Base-by-base conservation (phyloP, 768 basidiomycete species). In the Leccinum incarnatum region DNA sequence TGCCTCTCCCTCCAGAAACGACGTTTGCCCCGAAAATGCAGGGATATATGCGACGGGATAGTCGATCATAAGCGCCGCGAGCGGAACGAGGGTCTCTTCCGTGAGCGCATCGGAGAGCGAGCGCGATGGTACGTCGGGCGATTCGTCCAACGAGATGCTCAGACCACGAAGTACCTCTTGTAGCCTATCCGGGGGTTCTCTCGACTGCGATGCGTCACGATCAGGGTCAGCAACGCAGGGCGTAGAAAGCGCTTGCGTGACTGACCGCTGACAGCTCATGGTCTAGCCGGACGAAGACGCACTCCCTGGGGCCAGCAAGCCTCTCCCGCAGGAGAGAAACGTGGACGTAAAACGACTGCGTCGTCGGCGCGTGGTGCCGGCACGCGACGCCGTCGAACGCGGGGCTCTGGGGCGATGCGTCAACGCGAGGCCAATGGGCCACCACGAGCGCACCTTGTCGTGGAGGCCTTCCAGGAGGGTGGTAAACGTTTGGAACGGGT, bases 1-100 rank as follows among this genome's bases (percentile, higher is more conserved):
- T 6, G 76, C 64, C 3, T 77, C 74, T 19, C 78, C 67, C 49
- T 72, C 71, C n/a, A 88, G 76, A 64, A 80, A 83, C 17, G 68
- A 57, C 3, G 68, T 67, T 54, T 74, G 70, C 0, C 62, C 61
- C 5, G 67, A 50, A 30, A 77, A 78, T 30, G 79, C 66, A 52
- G 85, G 85, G 23, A 79, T 77, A 51, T 79, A 81, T n/a, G 77
- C 79, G 9, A 87, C 78, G 9, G 82, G 81, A 63, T 88, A 88
- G 58, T 86, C 86, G 34, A 88, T 78, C 25, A 88, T 67, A 8
- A 85, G 59, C 1, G 78, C 87, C 4, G 86, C 83, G 5, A 88
- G 74, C 14, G 86, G 81, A 45, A 88, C 72, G 2, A 75, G 69
- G 10, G 56, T 65, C 23, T 58, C 65, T 51, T 69, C 60, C 5